Conservation (phyloP, 2,329 filamentous ascomycete genomes). For the Juglanconis juglandina region DNA sequence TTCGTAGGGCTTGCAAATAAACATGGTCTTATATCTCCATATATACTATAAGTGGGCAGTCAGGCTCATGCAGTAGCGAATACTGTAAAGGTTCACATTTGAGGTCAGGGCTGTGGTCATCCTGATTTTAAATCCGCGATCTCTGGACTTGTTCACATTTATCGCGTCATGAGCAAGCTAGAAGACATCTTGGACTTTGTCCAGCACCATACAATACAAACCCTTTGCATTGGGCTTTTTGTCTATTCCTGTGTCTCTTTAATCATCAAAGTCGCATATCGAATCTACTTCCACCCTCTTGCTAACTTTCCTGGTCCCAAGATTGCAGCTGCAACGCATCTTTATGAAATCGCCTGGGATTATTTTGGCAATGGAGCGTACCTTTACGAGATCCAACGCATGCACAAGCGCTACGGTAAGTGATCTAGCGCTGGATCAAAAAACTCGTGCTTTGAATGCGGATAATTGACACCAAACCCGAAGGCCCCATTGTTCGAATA, state of each 20-base stretch:
- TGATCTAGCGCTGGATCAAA: neutral
- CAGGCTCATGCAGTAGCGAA: too few relatives aligned
- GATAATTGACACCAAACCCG: neutral
- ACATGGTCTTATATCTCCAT: too few relatives aligned
- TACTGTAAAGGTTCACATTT: too few relatives aligned
- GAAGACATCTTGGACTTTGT: neutral
- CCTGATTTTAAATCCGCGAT: too few relatives aligned
- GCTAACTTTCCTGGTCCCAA: slow-evolving; percentile 21
- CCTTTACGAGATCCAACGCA: slow-evolving; percentile 27
- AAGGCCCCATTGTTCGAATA: slow-evolving; percentile 31
- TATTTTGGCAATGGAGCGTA: slow-evolving; percentile 23
- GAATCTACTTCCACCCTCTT: slow-evolving; percentile 22
- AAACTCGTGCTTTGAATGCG: neutral
- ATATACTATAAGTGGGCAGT: too few relatives aligned
- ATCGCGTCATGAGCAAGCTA: neutral
- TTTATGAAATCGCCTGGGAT: slow-evolving; percentile 26
- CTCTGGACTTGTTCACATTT: neutral
- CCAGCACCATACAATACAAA: neutral
- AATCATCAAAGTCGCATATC: slow-evolving; percentile 13
- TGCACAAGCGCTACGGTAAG: slow-evolving; percentile 33
- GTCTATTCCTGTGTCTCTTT: slow-evolving; percentile 6
- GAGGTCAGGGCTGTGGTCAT: too few relatives aligned
- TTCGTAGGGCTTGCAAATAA: too few relatives aligned
- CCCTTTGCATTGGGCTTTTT: neutral
- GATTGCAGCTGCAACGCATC: slow-evolving; percentile 21